phyloP scores from a whole-genome alignment of 805 yeast genomes.

The Limtongozyma cylindracea region DNA sequence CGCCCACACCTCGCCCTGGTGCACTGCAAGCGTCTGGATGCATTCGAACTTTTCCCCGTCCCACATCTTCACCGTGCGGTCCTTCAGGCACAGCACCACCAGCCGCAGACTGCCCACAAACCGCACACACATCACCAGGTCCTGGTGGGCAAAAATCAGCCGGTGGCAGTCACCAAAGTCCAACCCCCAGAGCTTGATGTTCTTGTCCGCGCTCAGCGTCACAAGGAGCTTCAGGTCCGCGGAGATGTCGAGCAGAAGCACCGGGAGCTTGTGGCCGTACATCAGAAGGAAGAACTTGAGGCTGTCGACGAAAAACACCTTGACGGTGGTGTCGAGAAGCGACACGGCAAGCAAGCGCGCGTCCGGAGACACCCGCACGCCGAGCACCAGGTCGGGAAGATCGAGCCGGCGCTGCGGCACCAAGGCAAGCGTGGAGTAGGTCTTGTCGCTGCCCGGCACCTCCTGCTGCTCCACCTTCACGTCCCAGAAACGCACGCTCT shows the following conservation, averaged over 20 bases:
- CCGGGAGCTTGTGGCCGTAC: constrained; percentile 94
- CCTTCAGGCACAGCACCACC: constrained; percentile 79
- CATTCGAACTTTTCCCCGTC: constrained; percentile 95
- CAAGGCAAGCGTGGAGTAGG: constrained; percentile 26
- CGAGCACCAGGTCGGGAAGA: constrained; percentile 61
- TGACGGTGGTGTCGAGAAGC: constrained; percentile 80
- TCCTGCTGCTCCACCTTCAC: constrained; percentile 37
- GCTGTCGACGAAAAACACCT: constrained; percentile 72
- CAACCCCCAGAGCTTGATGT: constrained; percentile 93
- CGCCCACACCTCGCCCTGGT: constrained; percentile 88
- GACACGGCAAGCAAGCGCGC: constrained; percentile 59
- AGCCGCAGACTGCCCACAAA: constrained; percentile 74
- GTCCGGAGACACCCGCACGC: constrained; percentile 64
- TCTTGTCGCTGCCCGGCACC: constrained; percentile 42
- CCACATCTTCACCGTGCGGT: constrained; percentile 83
- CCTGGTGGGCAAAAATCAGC: constrained; percentile 92
- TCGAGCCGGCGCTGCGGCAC: constrained; percentile 65
- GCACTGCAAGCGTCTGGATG: constrained; percentile 61
- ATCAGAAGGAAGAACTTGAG: constrained; percentile 71
- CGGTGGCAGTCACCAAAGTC: constrained; percentile 98
- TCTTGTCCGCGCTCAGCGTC: constrained; percentile 92
- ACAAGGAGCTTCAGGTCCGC: constrained; percentile 68
- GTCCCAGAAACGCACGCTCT: constrained; percentile 74
- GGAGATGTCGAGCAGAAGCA: constrained; percentile 76
- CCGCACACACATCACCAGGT: constrained; percentile 70